A percentile compares a stretch with the other conserved stretches of the same genome.
Evolutionary conservation across 176 grass and related monocot species (phyloP).

Genomic region (maize (Zea mays)): DNA sequence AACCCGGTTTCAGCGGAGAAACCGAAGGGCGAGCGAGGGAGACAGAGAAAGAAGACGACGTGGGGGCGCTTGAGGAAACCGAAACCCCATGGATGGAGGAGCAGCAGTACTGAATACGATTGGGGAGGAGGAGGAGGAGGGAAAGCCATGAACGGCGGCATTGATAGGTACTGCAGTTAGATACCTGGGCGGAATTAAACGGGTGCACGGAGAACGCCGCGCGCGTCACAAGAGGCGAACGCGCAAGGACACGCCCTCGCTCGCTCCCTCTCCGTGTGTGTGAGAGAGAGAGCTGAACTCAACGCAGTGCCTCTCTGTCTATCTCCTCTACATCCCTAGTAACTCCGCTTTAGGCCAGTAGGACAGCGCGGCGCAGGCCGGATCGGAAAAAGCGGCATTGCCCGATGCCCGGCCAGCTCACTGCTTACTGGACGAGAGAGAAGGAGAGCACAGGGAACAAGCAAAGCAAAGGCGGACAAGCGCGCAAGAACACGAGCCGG

Average conservation of each 20-base stretch:
- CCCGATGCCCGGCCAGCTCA: not conserved
- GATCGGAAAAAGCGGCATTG: conserved; percentile 21
- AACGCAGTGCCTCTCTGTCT: not conserved
- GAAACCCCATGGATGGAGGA: not conserved
- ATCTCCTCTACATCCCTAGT: not conserved
- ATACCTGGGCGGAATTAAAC: conserved; percentile 47
- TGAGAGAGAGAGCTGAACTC: not conserved
- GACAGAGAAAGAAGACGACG: too few relatives aligned
- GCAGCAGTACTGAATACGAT: not conserved
- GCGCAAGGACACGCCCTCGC: not conserved
- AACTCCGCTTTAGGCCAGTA: not conserved
- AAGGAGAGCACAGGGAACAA: conserved; percentile 11
- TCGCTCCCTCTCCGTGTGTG: not conserved
- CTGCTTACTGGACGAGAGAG: conserved; percentile 18
- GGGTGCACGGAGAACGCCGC: conserved; percentile 51
- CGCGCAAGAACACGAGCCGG: conserved; percentile 29
- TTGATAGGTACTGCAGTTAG: conserved; percentile 28
- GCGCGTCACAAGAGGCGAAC: not conserved
- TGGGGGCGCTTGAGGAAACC: not conserved
- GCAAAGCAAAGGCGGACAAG: conserved; percentile 6
- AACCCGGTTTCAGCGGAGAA: not conserved
- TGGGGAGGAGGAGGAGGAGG: not conserved
- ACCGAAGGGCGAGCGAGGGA: not conserved
- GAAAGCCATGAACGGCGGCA: conserved; percentile 31
- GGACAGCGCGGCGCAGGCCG: conserved; percentile 17